Conservation (phyloP, 2,329 filamentous ascomycete species). For the Colletotrichum godetiae region DNA sequence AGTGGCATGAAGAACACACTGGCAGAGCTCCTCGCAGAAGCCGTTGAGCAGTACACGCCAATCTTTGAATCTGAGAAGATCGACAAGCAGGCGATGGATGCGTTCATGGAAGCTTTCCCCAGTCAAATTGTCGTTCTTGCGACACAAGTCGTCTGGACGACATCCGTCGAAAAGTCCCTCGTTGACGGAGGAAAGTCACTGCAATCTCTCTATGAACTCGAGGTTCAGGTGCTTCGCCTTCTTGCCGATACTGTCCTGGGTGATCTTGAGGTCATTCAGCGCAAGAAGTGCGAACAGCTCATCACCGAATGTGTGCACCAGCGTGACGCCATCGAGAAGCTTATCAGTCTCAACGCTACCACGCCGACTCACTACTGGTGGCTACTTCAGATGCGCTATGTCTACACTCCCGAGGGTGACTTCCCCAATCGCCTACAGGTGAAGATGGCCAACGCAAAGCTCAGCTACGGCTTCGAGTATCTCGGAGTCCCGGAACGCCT, state of each 20-base stretch:
- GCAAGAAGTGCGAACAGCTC: conserved; percentile 98
- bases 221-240: conserved; percentile 85
- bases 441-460: conserved; percentile 95
- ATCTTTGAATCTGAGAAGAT: conserved; percentile 80
- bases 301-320: conserved; percentile 99
- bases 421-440: conserved; percentile 85
- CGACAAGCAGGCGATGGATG: conserved; percentile 75
- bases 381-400: conserved; percentile 97
- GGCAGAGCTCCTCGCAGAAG: conserved; percentile 89
- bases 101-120: conserved; percentile 87
- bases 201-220: conserved; percentile 78
- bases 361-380: conserved; percentile 87
- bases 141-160: conserved; percentile 94
- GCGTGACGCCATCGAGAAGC: conserved; percentile 89
- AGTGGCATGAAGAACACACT: conserved; percentile 94
- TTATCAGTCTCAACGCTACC: conserved; percentile 79
- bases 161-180: conserved; percentile 82
- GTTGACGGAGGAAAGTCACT: conserved; percentile 77
- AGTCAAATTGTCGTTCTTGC: conserved; percentile 96
- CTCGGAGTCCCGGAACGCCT: conserved; percentile 95
- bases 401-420: conserved; percentile 86
- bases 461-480: conserved; percentile 98
- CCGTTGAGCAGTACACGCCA: conserved; percentile 82
- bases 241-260: conserved; percentile 91
- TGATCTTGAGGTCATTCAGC: conserved; percentile 85